A percentile compares a stretch with the other conserved stretches of the same genome.
Evolutionary conservation across 768 basidiomycete genomes (phyloP).

Genomic region (Suillus decipiens): DNA sequence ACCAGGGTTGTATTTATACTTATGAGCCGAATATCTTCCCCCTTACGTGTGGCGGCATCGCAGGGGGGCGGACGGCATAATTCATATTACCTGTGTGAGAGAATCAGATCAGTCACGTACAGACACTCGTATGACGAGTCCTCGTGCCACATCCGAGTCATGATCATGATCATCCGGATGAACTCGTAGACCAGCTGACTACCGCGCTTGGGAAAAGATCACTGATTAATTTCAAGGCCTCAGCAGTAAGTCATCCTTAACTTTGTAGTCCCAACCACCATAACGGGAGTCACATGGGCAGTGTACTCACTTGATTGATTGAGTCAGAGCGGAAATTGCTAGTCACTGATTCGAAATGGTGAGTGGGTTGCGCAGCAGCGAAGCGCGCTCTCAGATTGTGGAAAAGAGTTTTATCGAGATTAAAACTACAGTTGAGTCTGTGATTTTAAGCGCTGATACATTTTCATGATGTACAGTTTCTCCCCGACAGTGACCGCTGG

Average conservation of each 20-base stretch:
- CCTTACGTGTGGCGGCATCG: neutral
- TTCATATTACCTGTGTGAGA: neutral
- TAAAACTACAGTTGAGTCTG: neutral
- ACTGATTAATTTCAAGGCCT: neutral
- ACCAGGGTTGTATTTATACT: constrained; percentile 4
- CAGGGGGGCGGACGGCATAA: neutral
- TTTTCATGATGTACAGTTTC: too few species aligned
- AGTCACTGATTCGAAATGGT: neutral
- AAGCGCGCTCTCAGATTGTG: neutral
- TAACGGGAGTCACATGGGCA: neutral
- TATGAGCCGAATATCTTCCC: neutral
- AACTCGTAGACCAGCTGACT: neutral
- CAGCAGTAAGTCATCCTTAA: neutral
- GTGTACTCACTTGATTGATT: neutral
- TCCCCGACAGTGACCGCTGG: too few species aligned
- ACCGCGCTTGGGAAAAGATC: neutral
- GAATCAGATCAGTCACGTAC: neutral
- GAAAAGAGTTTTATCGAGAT: neutral
- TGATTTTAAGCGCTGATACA: neutral
- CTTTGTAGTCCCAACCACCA: neutral
- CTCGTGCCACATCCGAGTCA: neutral
- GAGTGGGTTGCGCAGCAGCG: neutral
- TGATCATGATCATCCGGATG: neutral
- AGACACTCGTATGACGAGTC: neutral
- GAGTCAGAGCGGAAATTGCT: neutral